Percentiles rank a stretch among this genome's conserved stretches.
These are phyloP conservation scores for Omphalotus guepiniiformis DNA, from an alignment of 768 basidiomycete genomes.

Conservation along the genomic window DNA sequence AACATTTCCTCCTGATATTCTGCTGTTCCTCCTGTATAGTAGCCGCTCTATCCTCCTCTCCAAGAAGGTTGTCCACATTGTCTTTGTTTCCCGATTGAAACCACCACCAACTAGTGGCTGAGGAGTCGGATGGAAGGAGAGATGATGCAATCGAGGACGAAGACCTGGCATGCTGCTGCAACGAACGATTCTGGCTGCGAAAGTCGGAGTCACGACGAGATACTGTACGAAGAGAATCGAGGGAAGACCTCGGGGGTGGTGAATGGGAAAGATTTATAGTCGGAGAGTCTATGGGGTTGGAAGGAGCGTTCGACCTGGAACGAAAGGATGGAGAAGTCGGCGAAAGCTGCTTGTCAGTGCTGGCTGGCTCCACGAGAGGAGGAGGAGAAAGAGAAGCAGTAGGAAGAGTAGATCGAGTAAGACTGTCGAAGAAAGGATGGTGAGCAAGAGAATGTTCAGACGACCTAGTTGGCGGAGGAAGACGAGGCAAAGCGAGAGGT, in stretches of 20 bases:
- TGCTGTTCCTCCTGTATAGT: constrained; percentile 43
- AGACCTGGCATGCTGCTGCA: constrained; percentile 24
- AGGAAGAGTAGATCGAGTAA: constrained; percentile 60
- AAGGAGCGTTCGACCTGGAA: constrained; percentile 8
- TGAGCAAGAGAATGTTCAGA: constrained; percentile 32
- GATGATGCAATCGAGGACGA: constrained; percentile 16
- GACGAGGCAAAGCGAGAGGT: constrained; percentile 25
- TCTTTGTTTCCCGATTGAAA: constrained; percentile 46
- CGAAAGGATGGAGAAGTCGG: constrained; percentile 8
- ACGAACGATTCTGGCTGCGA: too few relatives aligned
- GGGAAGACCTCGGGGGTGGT: constrained; percentile 41
- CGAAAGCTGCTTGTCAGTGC: not conserved
- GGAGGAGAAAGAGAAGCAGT: constrained; percentile 53
- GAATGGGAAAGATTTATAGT: constrained; percentile 36
- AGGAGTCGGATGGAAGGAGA: constrained; percentile 12
- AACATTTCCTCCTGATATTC: constrained; percentile 57
- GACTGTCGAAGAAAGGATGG: constrained; percentile 47
- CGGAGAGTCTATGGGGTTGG: constrained; percentile 21
- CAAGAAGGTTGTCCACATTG: constrained; percentile 38
- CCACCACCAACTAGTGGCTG: constrained; percentile 44
- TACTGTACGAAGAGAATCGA: constrained; percentile 55
- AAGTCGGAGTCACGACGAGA: constrained; percentile 25
- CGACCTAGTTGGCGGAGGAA: constrained; percentile 36
- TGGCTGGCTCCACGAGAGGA: constrained; percentile 16
- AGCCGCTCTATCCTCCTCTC: constrained; percentile 50